Evolutionary conservation across 1,284 basidiomycete genomes (phyloP).

Genomic region (Singerocomus rubriflavus): DNA sequence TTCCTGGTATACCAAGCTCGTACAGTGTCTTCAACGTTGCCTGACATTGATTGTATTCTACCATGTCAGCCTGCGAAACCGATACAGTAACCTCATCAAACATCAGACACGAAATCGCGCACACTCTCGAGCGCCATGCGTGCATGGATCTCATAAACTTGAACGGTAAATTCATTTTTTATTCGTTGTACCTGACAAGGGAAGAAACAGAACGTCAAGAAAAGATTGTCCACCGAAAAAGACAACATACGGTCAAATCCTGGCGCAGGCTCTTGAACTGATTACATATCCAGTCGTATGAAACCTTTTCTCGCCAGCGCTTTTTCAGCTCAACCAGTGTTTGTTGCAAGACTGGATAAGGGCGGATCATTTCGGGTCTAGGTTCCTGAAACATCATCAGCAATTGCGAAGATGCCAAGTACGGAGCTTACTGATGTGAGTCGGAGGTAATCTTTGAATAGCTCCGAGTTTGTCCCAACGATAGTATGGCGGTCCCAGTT

Average conservation of each 20-base stretch:
- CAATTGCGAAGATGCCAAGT: not conserved
- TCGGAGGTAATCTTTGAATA: slow-evolving; percentile 96
- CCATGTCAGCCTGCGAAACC: slow-evolving; percentile 79
- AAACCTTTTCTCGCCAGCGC: slow-evolving; percentile 82
- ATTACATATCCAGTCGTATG: slow-evolving; percentile 94
- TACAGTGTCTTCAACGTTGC: slow-evolving; percentile 89
- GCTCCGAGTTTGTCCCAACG: slow-evolving; percentile 82
- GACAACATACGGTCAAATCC: slow-evolving; percentile 84
- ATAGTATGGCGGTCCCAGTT: slow-evolving; percentile 98
- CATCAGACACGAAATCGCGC: slow-evolving; percentile 30
- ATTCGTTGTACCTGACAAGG: slow-evolving; percentile 90
- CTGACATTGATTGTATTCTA: slow-evolving; percentile 99
- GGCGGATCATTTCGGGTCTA: slow-evolving; percentile 91
- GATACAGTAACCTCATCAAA: slow-evolving; percentile 14
- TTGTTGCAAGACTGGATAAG: slow-evolving; percentile 79
- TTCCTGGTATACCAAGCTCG: slow-evolving; percentile 88
- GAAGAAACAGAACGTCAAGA: slow-evolving; percentile 21
- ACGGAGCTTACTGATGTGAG: slow-evolving; percentile 75
- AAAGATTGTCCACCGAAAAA: slow-evolving; percentile 14
- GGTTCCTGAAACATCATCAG: slow-evolving; percentile 68
- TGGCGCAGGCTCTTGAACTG: slow-evolving; percentile 98
- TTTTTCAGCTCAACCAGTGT: slow-evolving; percentile 87
- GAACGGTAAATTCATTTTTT: slow-evolving; percentile 97
- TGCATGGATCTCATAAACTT: slow-evolving; percentile 98
- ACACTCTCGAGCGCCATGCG: slow-evolving; percentile 95